A percentile compares a stretch with the other conserved stretches of the same genome.
Evolutionary conservation across 2,329 filamentous ascomycete species (phyloP).

Genomic region (Plectosphaerella cucumerina): DNA sequence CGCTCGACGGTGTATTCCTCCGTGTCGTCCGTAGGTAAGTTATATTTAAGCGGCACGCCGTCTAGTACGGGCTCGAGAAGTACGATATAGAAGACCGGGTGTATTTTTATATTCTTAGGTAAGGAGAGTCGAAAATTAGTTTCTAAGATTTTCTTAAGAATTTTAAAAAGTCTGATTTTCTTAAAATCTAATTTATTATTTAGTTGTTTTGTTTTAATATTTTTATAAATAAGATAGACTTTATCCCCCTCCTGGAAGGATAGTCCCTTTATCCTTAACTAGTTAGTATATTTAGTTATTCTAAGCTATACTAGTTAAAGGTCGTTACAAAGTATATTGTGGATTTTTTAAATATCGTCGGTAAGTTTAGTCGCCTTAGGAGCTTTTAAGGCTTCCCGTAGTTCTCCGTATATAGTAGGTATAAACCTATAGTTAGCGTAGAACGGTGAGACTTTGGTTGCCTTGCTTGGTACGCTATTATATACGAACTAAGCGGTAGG

Average conservation of each 20-base stretch:
- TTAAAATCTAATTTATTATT: too few relatives aligned
- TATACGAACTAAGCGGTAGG: too few relatives aligned
- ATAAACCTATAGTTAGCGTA: too few relatives aligned
- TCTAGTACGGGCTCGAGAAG: not conserved
- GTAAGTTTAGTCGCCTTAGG: not conserved
- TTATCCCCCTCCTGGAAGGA: not conserved
- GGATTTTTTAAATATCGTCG: not conserved
- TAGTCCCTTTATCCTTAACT: not conserved
- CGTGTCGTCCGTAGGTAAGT: not conserved
- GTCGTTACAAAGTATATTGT: not conserved
- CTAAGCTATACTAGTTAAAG: too few relatives aligned
- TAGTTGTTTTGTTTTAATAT: too few relatives aligned
- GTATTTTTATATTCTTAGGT: slow-evolving; percentile 4
- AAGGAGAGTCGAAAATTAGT: not conserved
- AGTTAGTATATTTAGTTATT: not conserved
- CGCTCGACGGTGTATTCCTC: not conserved
- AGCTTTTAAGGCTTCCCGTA: not conserved
- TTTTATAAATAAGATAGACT: not conserved
- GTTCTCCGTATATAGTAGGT: too few relatives aligned
- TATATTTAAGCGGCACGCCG: not conserved
- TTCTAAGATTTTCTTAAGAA: not conserved
- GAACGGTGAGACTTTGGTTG: too few relatives aligned
- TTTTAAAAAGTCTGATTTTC: too few relatives aligned
- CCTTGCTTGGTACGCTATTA: too few relatives aligned
- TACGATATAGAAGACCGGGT: not conserved